These are phyloP conservation scores for Puccinia novopanici DNA, from an alignment of 1,284 basidiomycete genomes.

Conservation along the genomic window DNA sequence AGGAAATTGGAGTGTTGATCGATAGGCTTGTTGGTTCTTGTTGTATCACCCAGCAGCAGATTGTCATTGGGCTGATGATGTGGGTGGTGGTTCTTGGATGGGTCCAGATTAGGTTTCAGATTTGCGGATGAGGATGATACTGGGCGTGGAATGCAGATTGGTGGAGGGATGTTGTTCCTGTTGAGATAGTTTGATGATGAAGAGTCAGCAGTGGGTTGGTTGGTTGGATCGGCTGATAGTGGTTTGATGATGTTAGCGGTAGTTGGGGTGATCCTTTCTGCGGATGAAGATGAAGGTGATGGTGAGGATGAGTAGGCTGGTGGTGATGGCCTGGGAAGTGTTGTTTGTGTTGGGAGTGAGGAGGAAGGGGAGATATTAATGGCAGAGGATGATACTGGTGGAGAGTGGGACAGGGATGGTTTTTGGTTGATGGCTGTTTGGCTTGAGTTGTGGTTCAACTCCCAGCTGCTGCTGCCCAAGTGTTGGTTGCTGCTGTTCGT, in stretches of 20 bases:
- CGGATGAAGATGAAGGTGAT: not conserved
- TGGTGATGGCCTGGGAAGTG: not conserved
- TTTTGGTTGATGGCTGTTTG: conserved; percentile 1
- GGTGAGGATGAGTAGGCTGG: not conserved
- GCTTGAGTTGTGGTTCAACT: not conserved
- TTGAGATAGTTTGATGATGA: conserved; percentile 17
- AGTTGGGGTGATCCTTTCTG: not conserved
- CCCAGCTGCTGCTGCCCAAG: not conserved
- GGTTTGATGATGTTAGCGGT: not conserved
- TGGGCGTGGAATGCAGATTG: conserved; percentile 7
- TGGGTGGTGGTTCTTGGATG: conserved; percentile 2
- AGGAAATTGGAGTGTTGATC: not conserved
- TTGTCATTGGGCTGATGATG: conserved; percentile 2
- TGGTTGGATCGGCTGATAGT: not conserved
- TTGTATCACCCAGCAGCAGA: not conserved
- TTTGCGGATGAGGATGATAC: conserved; percentile 15
- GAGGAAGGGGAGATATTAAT: no score
- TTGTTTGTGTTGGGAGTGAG: not conserved
- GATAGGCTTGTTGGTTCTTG: not conserved
- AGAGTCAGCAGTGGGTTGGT: conserved; percentile 4
- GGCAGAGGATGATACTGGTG: no score
- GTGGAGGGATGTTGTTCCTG: not conserved
- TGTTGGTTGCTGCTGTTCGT: not conserved
- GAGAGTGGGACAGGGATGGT: not conserved
- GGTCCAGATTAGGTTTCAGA: conserved; percentile 27